Evolutionary conservation across 352 stramenopile genomes (phyloP).

Genomic region (Pythium insidiosum): DNA sequence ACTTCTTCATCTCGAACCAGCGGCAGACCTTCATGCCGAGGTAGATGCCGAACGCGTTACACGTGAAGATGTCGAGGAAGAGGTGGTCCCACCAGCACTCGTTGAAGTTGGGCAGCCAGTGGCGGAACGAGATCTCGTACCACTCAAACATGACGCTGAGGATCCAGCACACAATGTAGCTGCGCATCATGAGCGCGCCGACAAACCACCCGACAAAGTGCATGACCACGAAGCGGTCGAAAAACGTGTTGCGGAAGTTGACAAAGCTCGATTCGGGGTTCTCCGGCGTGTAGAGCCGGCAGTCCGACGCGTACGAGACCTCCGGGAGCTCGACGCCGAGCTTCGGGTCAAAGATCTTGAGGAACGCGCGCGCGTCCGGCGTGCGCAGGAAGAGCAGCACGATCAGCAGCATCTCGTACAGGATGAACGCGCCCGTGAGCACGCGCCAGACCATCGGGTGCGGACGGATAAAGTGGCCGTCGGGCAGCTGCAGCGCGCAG

Average conservation of each 20-base stretch:
- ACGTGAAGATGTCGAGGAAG: conserved; percentile 91
- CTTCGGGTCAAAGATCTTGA: conserved; percentile 74
- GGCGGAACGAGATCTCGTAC: conserved; percentile 85
- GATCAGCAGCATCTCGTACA: conserved; percentile 90
- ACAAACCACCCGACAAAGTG: conserved; percentile 89
- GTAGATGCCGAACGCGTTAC: conserved; percentile 90
- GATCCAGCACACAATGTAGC: conserved; percentile 76
- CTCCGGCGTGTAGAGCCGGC: conserved; percentile 81
- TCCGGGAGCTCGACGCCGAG: conserved; percentile 76
- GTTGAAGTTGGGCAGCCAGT: conserved; percentile 92
- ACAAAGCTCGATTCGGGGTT: conserved; percentile 68
- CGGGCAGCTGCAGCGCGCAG: conserved; percentile 76
- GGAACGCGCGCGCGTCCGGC: conserved; percentile 70
- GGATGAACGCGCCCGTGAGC: conserved; percentile 85
- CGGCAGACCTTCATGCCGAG: conserved; percentile 81
- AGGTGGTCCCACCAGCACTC: conserved; percentile 96
- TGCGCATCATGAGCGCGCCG: conserved; percentile 79
- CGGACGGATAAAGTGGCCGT: conserved; percentile 82
- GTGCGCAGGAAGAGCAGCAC: conserved; percentile 81
- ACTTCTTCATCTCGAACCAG: conserved; percentile 85
- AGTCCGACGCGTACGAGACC: conserved; percentile 77
- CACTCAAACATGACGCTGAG: conserved; percentile 82
- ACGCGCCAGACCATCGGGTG: conserved; percentile 89
- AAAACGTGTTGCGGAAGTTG: conserved; percentile 76
- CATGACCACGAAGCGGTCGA: conserved; percentile 87